Conservation (phyloP, 164 flowering plant species). For the Annona squamosa region DNA sequence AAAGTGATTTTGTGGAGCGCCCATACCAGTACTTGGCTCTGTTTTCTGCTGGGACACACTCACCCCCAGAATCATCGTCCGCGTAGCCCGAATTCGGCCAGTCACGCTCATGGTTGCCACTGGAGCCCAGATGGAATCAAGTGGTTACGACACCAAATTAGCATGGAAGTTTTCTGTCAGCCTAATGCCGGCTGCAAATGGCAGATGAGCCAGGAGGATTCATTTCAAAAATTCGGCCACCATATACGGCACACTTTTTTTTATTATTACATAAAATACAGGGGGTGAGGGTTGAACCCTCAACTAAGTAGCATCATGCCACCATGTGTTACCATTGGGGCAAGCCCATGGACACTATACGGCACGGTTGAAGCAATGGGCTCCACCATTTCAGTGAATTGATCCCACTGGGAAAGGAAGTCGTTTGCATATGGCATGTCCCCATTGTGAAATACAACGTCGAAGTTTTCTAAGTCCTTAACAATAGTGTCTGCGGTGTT, state of each 20-base stretch:
- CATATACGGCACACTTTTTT: constrained; percentile 53
- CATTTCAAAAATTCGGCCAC: constrained; percentile 50
- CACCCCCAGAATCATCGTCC: constrained; percentile 69
- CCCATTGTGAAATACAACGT: constrained; percentile 84
- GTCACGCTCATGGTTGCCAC: constrained; percentile 92
- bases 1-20: neutral
- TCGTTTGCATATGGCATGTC: constrained; percentile 76
- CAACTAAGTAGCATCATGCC: too few species aligned
- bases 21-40: constrained; percentile 79
- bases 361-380: constrained; percentile 70
- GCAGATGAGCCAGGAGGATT: neutral
- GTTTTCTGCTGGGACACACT: constrained; percentile 85
- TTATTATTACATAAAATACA: too few species aligned
- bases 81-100: constrained; percentile 78
- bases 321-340: too few species aligned
- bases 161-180: neutral
- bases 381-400: constrained; percentile 73
- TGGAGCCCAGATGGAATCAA: constrained; percentile 20
- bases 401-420: constrained; percentile 91
- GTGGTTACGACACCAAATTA: neutral
- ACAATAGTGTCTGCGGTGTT: constrained; percentile 75
- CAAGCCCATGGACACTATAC: too few species aligned
- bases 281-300: too few species aligned
- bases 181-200: neutral
- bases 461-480: constrained; percentile 55